Percentiles rank a stretch among this genome's conserved stretches.
Evolutionary conservation across 331 rosid genomes (phyloP).

Genomic region (Arachis monticola): DNA sequence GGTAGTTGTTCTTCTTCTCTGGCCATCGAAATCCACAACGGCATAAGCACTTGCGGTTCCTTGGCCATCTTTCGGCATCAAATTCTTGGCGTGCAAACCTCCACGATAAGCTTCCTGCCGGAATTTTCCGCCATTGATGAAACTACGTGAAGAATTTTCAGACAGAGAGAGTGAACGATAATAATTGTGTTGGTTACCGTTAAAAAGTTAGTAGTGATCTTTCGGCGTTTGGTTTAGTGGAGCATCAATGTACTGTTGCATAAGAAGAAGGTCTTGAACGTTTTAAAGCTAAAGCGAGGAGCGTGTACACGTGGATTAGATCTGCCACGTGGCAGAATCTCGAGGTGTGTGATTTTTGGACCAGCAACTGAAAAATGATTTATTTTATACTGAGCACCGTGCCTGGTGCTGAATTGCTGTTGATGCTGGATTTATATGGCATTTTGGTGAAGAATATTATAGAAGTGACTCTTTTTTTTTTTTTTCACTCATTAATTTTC

Average conservation of each 20-base stretch:
- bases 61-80: slow-evolving; percentile 98
- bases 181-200: background rate
- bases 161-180: background rate
- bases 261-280: background rate
- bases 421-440: background rate
- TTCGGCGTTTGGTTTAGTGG: slow-evolving; percentile 1
- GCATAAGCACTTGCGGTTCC: slow-evolving; percentile 95
- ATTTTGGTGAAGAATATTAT: background rate
- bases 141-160: background rate
- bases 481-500: background rate
- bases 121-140: slow-evolving; percentile 51
- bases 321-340: slow-evolving; percentile 51
- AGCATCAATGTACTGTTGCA: background rate
- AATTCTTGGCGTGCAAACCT: slow-evolving; percentile 76
- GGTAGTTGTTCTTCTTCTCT: slow-evolving; percentile 76
- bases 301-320: slow-evolving; percentile 55
- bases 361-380: slow-evolving; percentile 15
- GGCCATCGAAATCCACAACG: slow-evolving; percentile 81
- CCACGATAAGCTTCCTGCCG: slow-evolving; percentile 68
- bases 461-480: background rate
- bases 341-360: slow-evolving; percentile 5
- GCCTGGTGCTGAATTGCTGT: slow-evolving; percentile 41
- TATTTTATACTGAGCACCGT: slow-evolving; percentile 36
- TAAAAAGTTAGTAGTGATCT: background rate
- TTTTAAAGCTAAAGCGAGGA: slow-evolving; percentile 46